These are phyloP conservation scores for Aquilaria agallochum DNA, from an alignment of 441 rosid species.

Conservation along the genomic window DNA sequence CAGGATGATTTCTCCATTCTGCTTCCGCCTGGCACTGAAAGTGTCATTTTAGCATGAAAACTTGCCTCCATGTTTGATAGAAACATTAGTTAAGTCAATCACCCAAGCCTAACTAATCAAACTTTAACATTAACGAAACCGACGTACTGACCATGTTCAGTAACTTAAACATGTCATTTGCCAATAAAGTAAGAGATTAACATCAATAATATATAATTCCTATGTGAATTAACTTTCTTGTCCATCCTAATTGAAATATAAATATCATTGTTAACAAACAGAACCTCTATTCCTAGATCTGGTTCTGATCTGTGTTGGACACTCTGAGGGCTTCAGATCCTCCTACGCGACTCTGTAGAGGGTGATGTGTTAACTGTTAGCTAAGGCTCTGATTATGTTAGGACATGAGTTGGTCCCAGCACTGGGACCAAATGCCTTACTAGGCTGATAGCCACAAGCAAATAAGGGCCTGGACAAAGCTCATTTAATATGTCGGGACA, in stretches of 20 bases:
- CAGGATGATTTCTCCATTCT: no score
- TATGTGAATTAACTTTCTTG: background rate
- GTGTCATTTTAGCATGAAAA: no score
- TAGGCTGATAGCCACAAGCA: background rate
- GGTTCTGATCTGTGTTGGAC: background rate
- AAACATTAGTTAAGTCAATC: no score
- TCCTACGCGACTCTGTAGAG: background rate
- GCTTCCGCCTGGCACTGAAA: no score
- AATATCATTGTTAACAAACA: background rate
- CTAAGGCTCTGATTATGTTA: background rate
- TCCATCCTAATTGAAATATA: background rate
- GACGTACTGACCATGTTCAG: no score
- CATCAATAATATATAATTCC: no score
- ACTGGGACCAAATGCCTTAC: background rate
- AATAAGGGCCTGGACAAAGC: background rate
- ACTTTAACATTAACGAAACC: no score
- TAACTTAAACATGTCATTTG: no score
- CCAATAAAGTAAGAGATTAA: no score
- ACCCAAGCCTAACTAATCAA: no score
- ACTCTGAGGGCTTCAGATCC: background rate
- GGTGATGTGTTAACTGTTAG: background rate
- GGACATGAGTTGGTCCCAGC: constrained; percentile 2
- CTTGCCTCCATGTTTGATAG: no score
- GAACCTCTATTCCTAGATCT: no score
- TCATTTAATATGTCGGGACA: background rate